phyloP scores from a whole-genome alignment of 2,329 filamentous ascomycete species.

The Diaporthe destruens region DNA sequence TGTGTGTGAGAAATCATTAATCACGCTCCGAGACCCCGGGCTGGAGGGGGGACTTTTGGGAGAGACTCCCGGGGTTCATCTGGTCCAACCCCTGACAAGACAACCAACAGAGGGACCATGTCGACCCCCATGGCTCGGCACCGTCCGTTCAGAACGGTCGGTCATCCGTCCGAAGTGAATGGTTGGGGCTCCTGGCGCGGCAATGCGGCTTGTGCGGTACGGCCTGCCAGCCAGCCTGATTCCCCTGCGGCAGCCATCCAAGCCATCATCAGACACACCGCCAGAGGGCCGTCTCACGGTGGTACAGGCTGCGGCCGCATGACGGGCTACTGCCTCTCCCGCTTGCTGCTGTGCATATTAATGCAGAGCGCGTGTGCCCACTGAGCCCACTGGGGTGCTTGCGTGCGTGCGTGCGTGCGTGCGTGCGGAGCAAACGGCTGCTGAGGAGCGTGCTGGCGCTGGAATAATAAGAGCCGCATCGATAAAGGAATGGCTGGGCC shows the following conservation, averaged over 20 bases:
- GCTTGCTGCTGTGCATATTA: not conserved
- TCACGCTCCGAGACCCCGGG: constrained; percentile 1
- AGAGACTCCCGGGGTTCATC: not conserved
- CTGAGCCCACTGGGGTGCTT: constrained; percentile 28
- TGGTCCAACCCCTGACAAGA: constrained; percentile 22
- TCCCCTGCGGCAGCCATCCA: constrained; percentile 2
- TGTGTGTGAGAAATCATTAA: constrained; percentile 26
- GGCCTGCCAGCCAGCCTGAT: not conserved
- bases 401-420: constrained; percentile 21
- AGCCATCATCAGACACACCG: constrained; percentile 37
- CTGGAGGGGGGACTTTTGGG: constrained; percentile 10
- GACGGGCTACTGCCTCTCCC: constrained; percentile 32
- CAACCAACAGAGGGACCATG: not conserved
- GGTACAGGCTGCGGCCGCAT: constrained; percentile 32
- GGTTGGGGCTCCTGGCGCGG: constrained; percentile 1
- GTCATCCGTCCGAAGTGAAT: constrained; percentile 2
- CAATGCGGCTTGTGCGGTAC: not conserved
- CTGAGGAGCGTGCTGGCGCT: not conserved
- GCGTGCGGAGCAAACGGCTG: constrained; percentile 27
- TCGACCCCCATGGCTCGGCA: constrained; percentile 20
- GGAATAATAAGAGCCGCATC: constrained; percentile 38
- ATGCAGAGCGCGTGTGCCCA: constrained; percentile 19
- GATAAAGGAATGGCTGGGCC: constrained; percentile 39
- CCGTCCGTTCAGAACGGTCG: constrained; percentile 5
- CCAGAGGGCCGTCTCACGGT: constrained; percentile 34